phyloP scores from a whole-genome alignment of 2,329 filamentous ascomycete genomes.

The Monosporascus sp. region DNA sequence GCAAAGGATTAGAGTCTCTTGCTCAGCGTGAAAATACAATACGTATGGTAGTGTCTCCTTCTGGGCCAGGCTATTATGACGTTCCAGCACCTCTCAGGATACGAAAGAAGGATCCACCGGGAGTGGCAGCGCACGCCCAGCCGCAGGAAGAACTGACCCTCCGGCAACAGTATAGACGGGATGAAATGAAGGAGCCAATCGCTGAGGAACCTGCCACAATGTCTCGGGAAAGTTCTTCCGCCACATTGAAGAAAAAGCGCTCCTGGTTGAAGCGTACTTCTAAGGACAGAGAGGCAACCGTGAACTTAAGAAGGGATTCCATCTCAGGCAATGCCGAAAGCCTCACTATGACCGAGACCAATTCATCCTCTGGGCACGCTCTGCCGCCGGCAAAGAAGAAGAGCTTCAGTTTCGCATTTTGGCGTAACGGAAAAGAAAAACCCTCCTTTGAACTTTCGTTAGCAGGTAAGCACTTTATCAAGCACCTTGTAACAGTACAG shows the following conservation, averaged over 20 bases:
- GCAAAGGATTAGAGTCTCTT: conserved; percentile 38
- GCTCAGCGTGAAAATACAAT: conserved; percentile 46
- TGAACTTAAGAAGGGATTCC: conserved; percentile 7
- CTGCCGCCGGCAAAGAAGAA: conserved; percentile 36
- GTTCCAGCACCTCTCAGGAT: conserved; percentile 35
- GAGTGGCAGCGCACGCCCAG: conserved; percentile 6
- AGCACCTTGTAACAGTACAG: neutral
- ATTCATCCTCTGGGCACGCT: conserved; percentile 13
- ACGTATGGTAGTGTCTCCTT: conserved; percentile 48
- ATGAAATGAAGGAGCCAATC: conserved; percentile 7
- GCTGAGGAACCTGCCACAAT: conserved; percentile 12
- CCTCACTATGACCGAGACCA: conserved; percentile 14
- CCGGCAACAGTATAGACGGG: conserved; percentile 22
- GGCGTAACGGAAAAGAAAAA: conserved; percentile 41
- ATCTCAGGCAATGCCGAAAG: conserved; percentile 10
- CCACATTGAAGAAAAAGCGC: conserved; percentile 38
- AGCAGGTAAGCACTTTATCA: conserved; percentile 31
- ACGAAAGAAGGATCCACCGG: conserved; percentile 30
- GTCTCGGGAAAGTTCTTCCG: conserved; percentile 12
- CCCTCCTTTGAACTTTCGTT: conserved; percentile 36
- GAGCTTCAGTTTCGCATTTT: conserved; percentile 48
- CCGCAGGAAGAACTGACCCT: conserved; percentile 11
- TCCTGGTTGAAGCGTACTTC: conserved; percentile 48
- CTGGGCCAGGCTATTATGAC: conserved; percentile 25
- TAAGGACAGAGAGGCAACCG: conserved; percentile 28